Evolutionary conservation across 1,284 basidiomycete genomes (phyloP).

Genomic region (Trametes hirsuta): DNA sequence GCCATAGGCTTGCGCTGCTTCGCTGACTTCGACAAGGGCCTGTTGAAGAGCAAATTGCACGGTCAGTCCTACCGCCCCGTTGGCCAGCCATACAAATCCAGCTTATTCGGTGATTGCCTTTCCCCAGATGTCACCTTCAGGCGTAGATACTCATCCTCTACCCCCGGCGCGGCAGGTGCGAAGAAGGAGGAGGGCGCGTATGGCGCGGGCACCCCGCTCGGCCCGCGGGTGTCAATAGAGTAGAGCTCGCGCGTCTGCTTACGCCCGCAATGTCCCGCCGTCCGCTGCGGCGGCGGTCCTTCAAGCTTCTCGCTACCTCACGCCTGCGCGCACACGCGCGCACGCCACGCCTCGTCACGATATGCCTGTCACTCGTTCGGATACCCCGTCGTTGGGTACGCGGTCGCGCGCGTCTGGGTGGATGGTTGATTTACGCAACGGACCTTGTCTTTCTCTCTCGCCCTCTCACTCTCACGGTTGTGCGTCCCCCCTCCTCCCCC

Average conservation of each 20-base stretch:
- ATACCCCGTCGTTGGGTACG: slow-evolving; percentile 5
- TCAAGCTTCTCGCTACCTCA: background rate
- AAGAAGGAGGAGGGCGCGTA: slow-evolving; percentile 46
- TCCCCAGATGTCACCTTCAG: slow-evolving; percentile 51
- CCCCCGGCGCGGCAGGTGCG: slow-evolving; percentile 43
- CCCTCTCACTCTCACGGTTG: background rate
- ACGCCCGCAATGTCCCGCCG: background rate
- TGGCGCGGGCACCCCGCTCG: slow-evolving; percentile 39
- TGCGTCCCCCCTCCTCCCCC: background rate
- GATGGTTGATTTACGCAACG: slow-evolving; percentile 8
- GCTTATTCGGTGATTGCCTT: slow-evolving; percentile 34
- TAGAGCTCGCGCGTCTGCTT: slow-evolving; percentile 28
- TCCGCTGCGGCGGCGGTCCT: background rate
- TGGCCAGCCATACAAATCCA: slow-evolving; percentile 27
- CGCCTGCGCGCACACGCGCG: background rate
- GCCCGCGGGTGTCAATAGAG: slow-evolving; percentile 54
- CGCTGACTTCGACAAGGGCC: slow-evolving; percentile 76
- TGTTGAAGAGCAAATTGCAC: slow-evolving; percentile 68
- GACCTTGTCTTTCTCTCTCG: background rate
- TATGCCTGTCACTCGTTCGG: background rate
- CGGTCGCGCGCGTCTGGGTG: slow-evolving; percentile 4
- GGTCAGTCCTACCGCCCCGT: slow-evolving; percentile 59
- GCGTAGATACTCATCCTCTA: slow-evolving; percentile 47
- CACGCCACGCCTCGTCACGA: slow-evolving; percentile 10
- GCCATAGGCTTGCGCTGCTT: slow-evolving; percentile 77